Evolutionary conservation across 306 rosid species (phyloP), one percentile per base, ranked within the genome.

Genomic region (Cicer cuneatum): DNA sequence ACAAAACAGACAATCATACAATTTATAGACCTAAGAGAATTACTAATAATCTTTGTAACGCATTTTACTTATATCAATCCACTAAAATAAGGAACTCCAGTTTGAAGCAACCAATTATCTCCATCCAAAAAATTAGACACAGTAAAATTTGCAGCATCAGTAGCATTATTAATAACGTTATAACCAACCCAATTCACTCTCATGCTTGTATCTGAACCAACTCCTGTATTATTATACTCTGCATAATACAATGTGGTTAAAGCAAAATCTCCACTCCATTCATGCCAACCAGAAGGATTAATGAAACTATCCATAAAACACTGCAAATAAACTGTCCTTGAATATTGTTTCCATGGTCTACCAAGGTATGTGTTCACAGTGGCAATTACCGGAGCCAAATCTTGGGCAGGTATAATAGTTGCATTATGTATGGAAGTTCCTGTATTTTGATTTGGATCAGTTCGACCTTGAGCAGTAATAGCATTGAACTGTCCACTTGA

Each of bases 301-400:
- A 92, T 85, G 75, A 83, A 64, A 54, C 60, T 69, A 5, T 83
- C 90, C 68, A 92, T 83, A 67, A 60, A 86, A 48, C 73, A 73
- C 46, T 86, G 87, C 90, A 89, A 74, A 60, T 15, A 87, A 24
- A 89, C 77, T 0, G 93, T 92, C 73, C 85, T 77, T 1, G 97
- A 92, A 45, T 83, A 92, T 62, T 87, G 78, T 81, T 92, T 91
- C 95, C 97, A 91, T 1, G 97, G 95, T 47, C 97, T 84, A 1
- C 97, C 97, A 3, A 89, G 82, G 67, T 87, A 92, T 0, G 97
- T 89, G 33, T 85, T 45, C n/a, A 67, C 70, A 0, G 72, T 68
- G n/a, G 53, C 56, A 40, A 72, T 58, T 13, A 10, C 8, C 0
- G 85, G 63, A 41, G 87, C 90, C 53, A 87, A 78, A 63, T 89